Evolutionary conservation across 805 yeast species (phyloP), one percentile per base, ranked within the genome.

Genomic region (Candida lessepsii): DNA sequence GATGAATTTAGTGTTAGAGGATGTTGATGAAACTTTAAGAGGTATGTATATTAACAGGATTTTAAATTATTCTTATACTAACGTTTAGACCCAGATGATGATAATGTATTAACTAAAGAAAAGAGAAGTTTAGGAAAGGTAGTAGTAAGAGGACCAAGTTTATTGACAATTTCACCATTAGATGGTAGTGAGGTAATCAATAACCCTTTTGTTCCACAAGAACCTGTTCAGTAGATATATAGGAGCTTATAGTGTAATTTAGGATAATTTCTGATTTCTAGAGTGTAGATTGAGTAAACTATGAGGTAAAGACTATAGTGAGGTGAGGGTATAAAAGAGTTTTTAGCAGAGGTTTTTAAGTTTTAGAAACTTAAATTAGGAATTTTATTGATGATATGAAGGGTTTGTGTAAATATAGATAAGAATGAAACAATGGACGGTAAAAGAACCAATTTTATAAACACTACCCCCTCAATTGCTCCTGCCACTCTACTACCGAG

Each of bases 91-190:
- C 74, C 81, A n/a, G 81, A 78, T 25, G 86, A 81, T 42, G 80
- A 76, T 20, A 67, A 74, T 11, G 61, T 71, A 2, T 65, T 71
- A 50, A 76, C 77, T 32, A 76, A 66, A 34, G 61, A 80, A 49
- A 80, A 85, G 1, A 78, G 97, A 56, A 63, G 68, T 3, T 68
- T 89, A 36, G 96, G 95, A 0, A 69, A 76, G 25, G 89, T 88
- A 16, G 91, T 91, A 31, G 86, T 86, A 6, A 81, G 96, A 63
- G 95, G 97, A 10, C 89, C 95, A 3, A 71, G 81, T 40, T 61
- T 91, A 42, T 74, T 86, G 50, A 77, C 87, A 3, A 75, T 81
- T 55, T 80, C 90, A 3, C 91, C 95, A 16, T 73, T 76, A 27
- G 81, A 83, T 36, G 93, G 95, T 9, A 71, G 78, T 50, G 86